These are phyloP conservation scores for Pestalotiopsis sp. DNA, from an alignment of 2,329 filamentous ascomycete genomes.

Conservation along the genomic window DNA sequence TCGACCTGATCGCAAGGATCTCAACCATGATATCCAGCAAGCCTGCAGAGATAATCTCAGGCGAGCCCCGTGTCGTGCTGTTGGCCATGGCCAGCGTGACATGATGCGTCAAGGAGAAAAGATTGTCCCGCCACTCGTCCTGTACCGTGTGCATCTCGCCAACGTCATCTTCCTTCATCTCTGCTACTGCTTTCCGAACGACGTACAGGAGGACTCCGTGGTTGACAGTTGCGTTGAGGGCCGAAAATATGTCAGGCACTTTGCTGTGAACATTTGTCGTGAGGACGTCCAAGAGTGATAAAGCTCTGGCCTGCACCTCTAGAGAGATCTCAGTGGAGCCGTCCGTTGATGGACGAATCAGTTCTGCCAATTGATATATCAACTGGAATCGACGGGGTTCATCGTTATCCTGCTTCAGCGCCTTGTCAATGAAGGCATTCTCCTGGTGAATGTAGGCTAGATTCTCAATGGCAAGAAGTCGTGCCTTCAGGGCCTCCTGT, in stretches of 20 bases:
- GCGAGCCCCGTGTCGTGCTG: constrained; percentile 30
- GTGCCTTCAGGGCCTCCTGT: constrained; percentile 77
- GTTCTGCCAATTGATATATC: constrained; percentile 87
- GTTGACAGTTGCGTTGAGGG: constrained; percentile 94
- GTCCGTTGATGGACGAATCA: constrained; percentile 81
- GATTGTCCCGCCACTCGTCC: constrained; percentile 87
- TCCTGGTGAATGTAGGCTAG: constrained; percentile 88
- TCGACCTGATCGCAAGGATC: constrained; percentile 80
- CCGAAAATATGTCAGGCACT: constrained; percentile 80
- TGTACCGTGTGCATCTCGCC: constrained; percentile 66
- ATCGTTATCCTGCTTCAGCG: constrained; percentile 85
- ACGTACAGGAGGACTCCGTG: constrained; percentile 94
- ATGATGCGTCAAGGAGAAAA: constrained; percentile 86
- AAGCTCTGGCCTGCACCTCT: constrained; percentile 79
- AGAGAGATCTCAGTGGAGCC: constrained; percentile 70
- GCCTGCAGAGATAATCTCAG: constrained; percentile 85
- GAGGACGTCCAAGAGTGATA: constrained; percentile 84
- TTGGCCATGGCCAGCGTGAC: constrained; percentile 73
- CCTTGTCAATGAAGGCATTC: constrained; percentile 79
- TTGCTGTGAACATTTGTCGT: constrained; percentile 73
- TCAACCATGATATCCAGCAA: constrained; percentile 90
- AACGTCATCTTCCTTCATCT: constrained; percentile 66
- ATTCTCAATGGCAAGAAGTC: constrained; percentile 86
- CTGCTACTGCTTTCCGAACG: constrained; percentile 85
- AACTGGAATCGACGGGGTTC: constrained; percentile 88